Percentiles rank a stretch among this genome's conserved stretches.
These are phyloP conservation scores for Auricularia cornea DNA, from an alignment of 768 basidiomycete species.

Conservation along the genomic window DNA sequence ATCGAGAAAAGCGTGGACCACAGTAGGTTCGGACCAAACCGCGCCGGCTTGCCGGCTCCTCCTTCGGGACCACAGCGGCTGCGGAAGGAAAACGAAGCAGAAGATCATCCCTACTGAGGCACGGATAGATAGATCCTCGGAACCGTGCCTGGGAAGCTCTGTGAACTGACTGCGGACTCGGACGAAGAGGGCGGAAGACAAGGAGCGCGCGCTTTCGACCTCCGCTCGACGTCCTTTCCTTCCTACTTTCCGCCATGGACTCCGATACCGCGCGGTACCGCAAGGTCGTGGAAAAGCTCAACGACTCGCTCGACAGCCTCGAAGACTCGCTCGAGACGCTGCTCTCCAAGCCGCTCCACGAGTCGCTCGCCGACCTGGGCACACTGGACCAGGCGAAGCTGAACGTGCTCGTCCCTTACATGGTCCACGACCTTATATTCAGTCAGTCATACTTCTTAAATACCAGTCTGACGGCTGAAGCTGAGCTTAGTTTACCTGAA, in stretches of 20 bases:
- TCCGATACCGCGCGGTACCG: background rate
- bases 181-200: background rate
- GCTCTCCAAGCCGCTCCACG: constrained; percentile 57
- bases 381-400: constrained; percentile 70
- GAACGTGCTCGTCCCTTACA: constrained; percentile 71
- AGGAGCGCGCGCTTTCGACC: background rate
- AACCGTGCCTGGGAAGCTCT: no score
- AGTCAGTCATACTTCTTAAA: constrained; percentile 38
- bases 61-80: no score
- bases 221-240: background rate
- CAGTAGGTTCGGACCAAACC: no score
- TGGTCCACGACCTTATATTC: constrained; percentile 79
- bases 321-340: constrained; percentile 60
- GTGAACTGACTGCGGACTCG: no score
- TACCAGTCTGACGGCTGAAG: background rate
- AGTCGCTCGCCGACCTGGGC: constrained; percentile 52
- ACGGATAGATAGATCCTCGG: no score
- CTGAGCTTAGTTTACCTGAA: constrained; percentile 62
- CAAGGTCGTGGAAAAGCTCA: background rate
- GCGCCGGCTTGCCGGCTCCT: no score
- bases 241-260: background rate
- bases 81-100: no score
- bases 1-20: no score
- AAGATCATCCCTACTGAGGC: no score
- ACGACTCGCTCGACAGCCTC: constrained; percentile 47